These are phyloP conservation scores for Pseudopithomyces maydicus DNA, from an alignment of 2,329 filamentous ascomycete genomes.

Conservation along the genomic window DNA sequence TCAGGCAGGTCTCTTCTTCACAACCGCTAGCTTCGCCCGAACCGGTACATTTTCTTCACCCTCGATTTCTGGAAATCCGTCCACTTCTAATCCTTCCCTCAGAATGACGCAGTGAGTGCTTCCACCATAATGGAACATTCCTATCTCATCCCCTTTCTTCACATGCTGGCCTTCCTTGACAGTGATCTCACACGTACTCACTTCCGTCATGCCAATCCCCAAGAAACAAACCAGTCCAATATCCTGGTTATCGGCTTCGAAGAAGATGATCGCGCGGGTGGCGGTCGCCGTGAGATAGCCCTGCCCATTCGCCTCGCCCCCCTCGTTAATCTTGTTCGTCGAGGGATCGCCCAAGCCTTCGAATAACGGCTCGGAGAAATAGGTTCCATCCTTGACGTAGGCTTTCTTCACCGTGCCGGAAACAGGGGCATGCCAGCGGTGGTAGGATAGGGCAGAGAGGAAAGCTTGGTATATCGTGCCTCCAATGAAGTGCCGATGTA, in stretches of 20 bases:
- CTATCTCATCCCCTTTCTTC: constrained; percentile 71
- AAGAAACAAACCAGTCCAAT: constrained; percentile 74
- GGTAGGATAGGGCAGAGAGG: constrained; percentile 69
- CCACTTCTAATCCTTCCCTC: constrained; percentile 57
- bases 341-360: constrained; percentile 51
- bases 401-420: constrained; percentile 64
- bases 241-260: constrained; percentile 69
- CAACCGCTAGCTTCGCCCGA: constrained; percentile 40
- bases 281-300: constrained; percentile 71
- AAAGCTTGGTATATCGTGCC: constrained; percentile 75
- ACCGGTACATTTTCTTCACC: constrained; percentile 45
- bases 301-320: constrained; percentile 60
- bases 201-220: constrained; percentile 77
- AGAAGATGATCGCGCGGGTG: constrained; percentile 71
- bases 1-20: constrained; percentile 25
- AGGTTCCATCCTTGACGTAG: constrained; percentile 67
- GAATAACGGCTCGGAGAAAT: constrained; percentile 67
- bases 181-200: constrained; percentile 73
- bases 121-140: constrained; percentile 84
- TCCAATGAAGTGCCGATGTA: constrained; percentile 61
- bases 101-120: constrained; percentile 73
- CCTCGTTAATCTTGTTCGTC: constrained; percentile 42
- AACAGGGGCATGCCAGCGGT: constrained; percentile 74
- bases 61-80: constrained; percentile 32
- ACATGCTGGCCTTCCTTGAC: constrained; percentile 69